Base-by-base conservation (phyloP, 306 rosid species). In the Dalbergia oliveri region DNA sequence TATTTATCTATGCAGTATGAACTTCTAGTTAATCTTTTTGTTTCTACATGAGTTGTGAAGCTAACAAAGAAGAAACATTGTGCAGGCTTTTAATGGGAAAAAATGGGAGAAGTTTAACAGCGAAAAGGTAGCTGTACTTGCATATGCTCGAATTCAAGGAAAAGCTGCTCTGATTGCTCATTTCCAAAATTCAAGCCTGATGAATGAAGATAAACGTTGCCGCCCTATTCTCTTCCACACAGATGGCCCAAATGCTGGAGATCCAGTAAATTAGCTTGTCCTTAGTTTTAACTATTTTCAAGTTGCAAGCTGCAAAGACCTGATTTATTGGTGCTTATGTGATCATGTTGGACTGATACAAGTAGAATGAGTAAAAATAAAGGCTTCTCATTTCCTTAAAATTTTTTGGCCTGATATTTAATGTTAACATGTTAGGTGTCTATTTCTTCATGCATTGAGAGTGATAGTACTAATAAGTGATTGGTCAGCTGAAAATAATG, bases 21-120 rank as follows among this genome's bases (percentile, higher is more conserved):
- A 8, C 53, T 69, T 10, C 31, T 44, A 43, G 72, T 66, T 47
- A n/a, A 53, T 78, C 31, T 58, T 31, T 49, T 79, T 54, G 66
- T 51, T 61, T 82, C 51, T 79, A 56, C 49, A 4, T 33, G 45
- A 39, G 13, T 73, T 74, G 60, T 59, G 71, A 83, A 80, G 71
- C 79, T 77, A 69, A 80, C 68, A 45, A 57, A 66, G 56, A 56
- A 67, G 44, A 21, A 76, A 44, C 51, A 34, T 76, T 47, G 15
- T 84, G 81, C 89, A 92, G 97, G 94, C 97, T 72, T 92, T 92
- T 81, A 82, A 90, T 70, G 97, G 97, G 37, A 92, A 92, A 79
- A 92, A 90, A 68, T 92, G 97, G 97, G 97, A 92, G 89, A 92
- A 92, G 85, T 92, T 92, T 35, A 92, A 92, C 88, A 92, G 97